These are phyloP conservation scores for Microbotryum saponariae DNA, from an alignment of 1,284 basidiomycete species.

Conservation along the genomic window DNA sequence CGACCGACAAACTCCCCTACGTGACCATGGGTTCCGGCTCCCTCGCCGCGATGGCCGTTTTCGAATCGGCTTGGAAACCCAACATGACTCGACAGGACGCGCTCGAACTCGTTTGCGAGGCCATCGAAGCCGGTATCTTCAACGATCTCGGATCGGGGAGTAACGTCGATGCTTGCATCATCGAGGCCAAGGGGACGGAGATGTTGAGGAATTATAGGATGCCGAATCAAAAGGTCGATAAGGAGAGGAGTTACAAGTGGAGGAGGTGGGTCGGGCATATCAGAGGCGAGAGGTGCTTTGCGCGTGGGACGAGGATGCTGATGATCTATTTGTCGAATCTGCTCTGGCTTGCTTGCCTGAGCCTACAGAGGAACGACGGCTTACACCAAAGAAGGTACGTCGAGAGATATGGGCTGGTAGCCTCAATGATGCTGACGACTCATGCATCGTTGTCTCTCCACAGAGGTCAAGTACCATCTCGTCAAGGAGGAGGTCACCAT, in stretches of 20 bases:
- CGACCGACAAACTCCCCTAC: conserved; percentile 96
- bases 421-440: too few relatives aligned
- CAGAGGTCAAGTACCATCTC: conserved; percentile 58
- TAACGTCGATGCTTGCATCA: conserved; percentile 94
- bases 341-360: neutral
- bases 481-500: conserved; percentile 51
- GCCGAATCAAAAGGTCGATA: conserved; percentile 71
- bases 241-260: conserved; percentile 79
- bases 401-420: too few relatives aligned
- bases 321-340: neutral
- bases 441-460: too few relatives aligned
- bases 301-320: neutral
- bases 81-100: conserved; percentile 76
- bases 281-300: neutral
- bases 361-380: conserved; percentile 19
- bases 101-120: conserved; percentile 71
- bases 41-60: conserved; percentile 96
- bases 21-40: conserved; percentile 98
- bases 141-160: conserved; percentile 98
- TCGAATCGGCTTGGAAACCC: conserved; percentile 79
- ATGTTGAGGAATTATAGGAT: conserved; percentile 78
- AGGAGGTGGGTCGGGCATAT: conserved; percentile 38
- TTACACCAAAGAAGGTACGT: conserved; percentile 60
- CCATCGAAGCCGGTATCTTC: conserved; percentile 94
- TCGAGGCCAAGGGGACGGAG: conserved; percentile 72